Evolutionary conservation across 1,139 yeast species (phyloP), one percentile per base, ranked within the genome.

Genomic region (Yamadazyma sp.): DNA sequence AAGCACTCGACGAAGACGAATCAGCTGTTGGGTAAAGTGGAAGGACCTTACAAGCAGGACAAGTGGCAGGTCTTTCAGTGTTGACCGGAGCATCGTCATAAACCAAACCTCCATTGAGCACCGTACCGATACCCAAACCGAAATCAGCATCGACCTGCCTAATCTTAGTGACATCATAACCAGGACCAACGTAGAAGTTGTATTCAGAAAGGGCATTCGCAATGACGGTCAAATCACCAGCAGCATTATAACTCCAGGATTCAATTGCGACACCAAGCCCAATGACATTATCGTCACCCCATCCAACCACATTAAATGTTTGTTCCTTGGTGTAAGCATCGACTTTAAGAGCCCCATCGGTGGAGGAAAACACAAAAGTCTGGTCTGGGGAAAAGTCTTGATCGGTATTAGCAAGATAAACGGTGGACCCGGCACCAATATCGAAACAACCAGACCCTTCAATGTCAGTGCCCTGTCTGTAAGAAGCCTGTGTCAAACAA

Each of bases 361-460:
- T 16, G 28, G 43, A 34, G 31, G 46, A 33, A 34, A 43, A 43
- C 33, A 43, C 24, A 18, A 43, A 38, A 6, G 42, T 41, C 39
- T 51, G 48, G 10, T 49, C 51, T 13, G 39, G 39, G 13, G 41
- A 33, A n/a, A 46, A 28, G 22, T 41, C 50, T 13, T 42, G 36
- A 15, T 34, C 32, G 13, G 44, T 30, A 27, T 39, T 20, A 15
- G 48, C 46, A 27, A 48, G 29, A 43, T 45, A 49, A 23, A 51
- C 41, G 31, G 45, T 42, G 14, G 60, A 42, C n/a, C 47, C 43
- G 13, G 23, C 40, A 34, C 59, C 57, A 30, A 53, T 50, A 33
- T 52, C 53, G 16, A 59, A 40, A 51, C 67, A 61, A 37, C 67
- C 66, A 14, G 43, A 22, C 27, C 67, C 67, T 2, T 21, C 29